Evolutionary conservation across 225 moss, liverwort and hornwort species (phyloP).

Genomic region (Marchantia paleacea): DNA sequence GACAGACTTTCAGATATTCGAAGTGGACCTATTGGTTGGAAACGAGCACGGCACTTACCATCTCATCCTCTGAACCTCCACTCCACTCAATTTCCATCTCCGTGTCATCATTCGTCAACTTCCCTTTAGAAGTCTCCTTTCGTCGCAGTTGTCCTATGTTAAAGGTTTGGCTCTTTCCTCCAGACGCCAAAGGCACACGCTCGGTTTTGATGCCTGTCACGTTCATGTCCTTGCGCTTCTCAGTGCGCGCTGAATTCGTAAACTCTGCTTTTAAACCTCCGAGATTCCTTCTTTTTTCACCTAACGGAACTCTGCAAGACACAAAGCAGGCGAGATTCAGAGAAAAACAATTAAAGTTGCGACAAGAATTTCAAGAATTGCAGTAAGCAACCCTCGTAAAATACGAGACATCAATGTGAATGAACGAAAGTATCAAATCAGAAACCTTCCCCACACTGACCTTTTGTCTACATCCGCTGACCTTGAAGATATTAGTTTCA

Average conservation of each 20-base stretch:
- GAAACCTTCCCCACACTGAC: not conserved
- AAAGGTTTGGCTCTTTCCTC: not conserved
- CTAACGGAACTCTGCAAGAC: conserved; percentile 50
- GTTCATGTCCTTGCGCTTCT: conserved; percentile 5
- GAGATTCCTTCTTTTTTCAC: conserved; percentile 41
- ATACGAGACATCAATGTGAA: not conserved
- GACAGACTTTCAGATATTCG: not conserved
- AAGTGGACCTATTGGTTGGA: not conserved
- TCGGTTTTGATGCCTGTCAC: not conserved
- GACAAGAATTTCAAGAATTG: not conserved
- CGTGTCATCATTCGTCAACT: not conserved
- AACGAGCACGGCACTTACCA: not conserved
- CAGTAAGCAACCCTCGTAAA: no score
- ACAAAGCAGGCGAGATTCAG: not conserved
- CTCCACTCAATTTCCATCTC: conserved; percentile 21
- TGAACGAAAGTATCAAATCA: not conserved
- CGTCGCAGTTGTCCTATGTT: not conserved
- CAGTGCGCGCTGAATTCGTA: not conserved
- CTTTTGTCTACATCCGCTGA: not conserved
- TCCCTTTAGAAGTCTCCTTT: not conserved
- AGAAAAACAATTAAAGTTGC: not conserved
- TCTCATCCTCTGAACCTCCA: conserved; percentile 36
- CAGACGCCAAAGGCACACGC: not conserved
- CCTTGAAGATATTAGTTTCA: not conserved
- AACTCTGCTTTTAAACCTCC: conserved; percentile 11